Base-by-base conservation (phyloP, 2,329 filamentous ascomycete species). In the Aspergillaceae sp. region DNA sequence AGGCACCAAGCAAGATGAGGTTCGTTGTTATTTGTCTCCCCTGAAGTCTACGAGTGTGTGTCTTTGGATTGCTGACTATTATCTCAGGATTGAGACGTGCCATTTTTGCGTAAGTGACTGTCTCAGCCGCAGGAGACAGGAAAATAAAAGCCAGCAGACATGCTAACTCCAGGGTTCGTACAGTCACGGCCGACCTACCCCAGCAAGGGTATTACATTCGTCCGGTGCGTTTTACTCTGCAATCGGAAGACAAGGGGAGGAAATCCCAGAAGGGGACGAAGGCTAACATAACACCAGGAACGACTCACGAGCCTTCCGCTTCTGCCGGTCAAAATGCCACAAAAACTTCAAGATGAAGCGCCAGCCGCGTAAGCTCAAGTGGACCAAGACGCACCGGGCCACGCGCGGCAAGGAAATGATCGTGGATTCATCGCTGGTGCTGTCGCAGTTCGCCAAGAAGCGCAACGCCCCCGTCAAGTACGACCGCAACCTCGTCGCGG, bases 301-400 rank as follows among this genome's bases (percentile, higher is more conserved):
- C 67, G 81, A 84, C 67, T 80, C 79, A 52, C 77, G 78, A 56
- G 66, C 75, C 51, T 84, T 85, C 67, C 74, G 77, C 44, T 86
- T 85, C 70, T 85, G 82, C 72, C 76, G 80, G 42, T 76, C 72
- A 41, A 82, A 82, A 74, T 82, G 78, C 68, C 82, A 84, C 70
- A 83, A 82, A 62, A 84, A 82, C 69, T 94, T 94, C 80, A 92
- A 94, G 74, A 94, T 94, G 87, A 95, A 95, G 85, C 84, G 92
- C 56, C 96, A 97, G 73, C 90, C 91, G 33, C 83, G 91, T 67
- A 95, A 96, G 71, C 80, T 97, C 59, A 92, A 89, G 71, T 96
- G 91, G 92, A 96, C 91, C 52, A 95, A 96, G 77, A 83, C 87
- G 44, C 91, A 90, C 78, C 85, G 89, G 63, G 84, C 84, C 65